Evolutionary conservation across 768 basidiomycete genomes (phyloP).

Genomic region (Boletus fagicola): DNA sequence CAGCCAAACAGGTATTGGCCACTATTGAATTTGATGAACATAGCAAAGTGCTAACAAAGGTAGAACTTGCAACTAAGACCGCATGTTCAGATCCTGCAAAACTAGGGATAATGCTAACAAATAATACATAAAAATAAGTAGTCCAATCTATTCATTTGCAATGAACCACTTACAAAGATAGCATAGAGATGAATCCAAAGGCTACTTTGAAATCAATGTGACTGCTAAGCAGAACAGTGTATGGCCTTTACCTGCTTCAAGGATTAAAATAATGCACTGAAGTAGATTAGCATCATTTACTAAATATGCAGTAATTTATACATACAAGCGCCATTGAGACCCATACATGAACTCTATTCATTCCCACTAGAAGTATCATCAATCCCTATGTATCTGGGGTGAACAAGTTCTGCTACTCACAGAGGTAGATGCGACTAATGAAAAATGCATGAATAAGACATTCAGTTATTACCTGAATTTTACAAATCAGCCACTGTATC

Average conservation of each 20-base stretch:
- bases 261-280: conserved; percentile 15
- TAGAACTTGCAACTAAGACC: conserved; percentile 1
- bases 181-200: conserved; percentile 13
- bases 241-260: conserved; percentile 21
- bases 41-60: not conserved
- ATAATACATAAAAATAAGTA: not conserved
- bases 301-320: not conserved
- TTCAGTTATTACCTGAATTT: conserved; percentile 13
- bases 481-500: conserved; percentile 1
- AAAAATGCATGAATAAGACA: conserved; percentile 27
- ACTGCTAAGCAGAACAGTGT: not conserved
- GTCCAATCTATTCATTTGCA: not conserved
- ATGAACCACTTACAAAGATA: conserved; percentile 15
- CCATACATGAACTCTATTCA: not conserved
- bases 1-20: conserved; percentile 22
- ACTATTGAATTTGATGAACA: conserved; percentile 10
- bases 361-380: conserved; percentile 12
- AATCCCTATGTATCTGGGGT: not conserved
- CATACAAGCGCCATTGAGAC: conserved; percentile 21
- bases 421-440: conserved; percentile 21
- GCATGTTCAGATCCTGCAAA: not conserved
- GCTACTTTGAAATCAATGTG: conserved; percentile 11
- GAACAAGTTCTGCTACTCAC: conserved; percentile 9
- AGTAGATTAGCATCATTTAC: not conserved
- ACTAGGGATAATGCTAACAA: not conserved